Evolutionary conservation across 129 eudicot species (phyloP).

Genomic region (Artemisia argyi): DNA sequence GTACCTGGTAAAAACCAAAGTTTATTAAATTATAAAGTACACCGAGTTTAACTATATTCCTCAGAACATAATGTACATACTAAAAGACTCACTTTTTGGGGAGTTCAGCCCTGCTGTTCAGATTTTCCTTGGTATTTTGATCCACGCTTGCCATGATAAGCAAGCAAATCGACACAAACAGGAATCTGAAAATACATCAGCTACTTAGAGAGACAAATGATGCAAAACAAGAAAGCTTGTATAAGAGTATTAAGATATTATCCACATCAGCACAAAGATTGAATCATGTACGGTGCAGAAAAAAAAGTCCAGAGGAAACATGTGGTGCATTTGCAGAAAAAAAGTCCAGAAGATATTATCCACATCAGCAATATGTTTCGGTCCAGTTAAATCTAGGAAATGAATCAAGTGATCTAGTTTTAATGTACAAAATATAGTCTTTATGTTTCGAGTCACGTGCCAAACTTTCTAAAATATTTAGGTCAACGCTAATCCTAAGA

Average conservation of each 20-base stretch:
- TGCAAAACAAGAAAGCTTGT: neutral
- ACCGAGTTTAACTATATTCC: neutral
- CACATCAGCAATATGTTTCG: too few relatives aligned
- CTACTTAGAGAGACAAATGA: slow-evolving; percentile 2
- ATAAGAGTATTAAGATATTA: neutral
- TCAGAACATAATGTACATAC: neutral
- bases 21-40: neutral
- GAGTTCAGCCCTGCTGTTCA: slow-evolving; percentile 39
- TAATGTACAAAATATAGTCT: too few relatives aligned
- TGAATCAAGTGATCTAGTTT: neutral
- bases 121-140: slow-evolving; percentile 41
- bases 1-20: slow-evolving; percentile 42
- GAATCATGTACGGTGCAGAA: too few relatives aligned
- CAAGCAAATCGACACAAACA: neutral
- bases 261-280: too few relatives aligned
- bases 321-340: too few relatives aligned
- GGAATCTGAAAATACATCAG: slow-evolving; percentile 16
- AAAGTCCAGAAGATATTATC: too few relatives aligned
- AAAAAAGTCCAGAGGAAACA: too few relatives aligned
- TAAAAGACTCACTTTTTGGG: slow-evolving; percentile 61
- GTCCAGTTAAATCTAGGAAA: neutral
- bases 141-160: slow-evolving; percentile 27
- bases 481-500: too few relatives aligned
- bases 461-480: too few relatives aligned
- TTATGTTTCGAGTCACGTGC: too few relatives aligned